Conservation (phyloP, 1,284 basidiomycete genomes). For the Ganoderma multipileum region DNA sequence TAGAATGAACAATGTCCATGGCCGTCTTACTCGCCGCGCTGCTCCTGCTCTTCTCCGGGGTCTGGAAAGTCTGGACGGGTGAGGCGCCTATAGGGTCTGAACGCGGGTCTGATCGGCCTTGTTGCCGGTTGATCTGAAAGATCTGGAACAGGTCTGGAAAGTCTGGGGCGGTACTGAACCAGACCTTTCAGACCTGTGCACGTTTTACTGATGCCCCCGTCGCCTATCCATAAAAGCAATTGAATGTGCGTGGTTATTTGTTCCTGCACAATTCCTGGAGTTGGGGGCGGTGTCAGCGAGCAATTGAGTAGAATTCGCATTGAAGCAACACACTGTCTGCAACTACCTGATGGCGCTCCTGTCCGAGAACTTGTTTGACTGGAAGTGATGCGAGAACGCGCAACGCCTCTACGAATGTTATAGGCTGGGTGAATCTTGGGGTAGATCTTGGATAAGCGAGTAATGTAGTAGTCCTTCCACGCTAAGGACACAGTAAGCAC, state of each 20-base stretch:
- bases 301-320: not conserved
- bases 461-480: conserved; percentile 14
- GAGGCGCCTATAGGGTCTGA: too few species aligned
- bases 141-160: too few species aligned
- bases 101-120: too few species aligned
- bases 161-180: too few species aligned
- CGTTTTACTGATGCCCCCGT: too few species aligned
- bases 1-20: too few species aligned
- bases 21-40: too few species aligned
- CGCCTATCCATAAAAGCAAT: not conserved
- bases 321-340: not conserved
- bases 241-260: not conserved
- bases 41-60: too few species aligned
- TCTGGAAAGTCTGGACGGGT: too few species aligned
- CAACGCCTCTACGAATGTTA: not conserved
- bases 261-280: not conserved
- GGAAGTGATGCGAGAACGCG: not conserved
- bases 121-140: too few species aligned
- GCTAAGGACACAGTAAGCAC: not conserved
- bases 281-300: not conserved
- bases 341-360: not conserved
- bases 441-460: not conserved
- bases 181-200: too few species aligned
- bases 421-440: not conserved
- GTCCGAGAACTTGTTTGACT: not conserved